A percentile compares a stretch with the other conserved stretches of the same genome.
Evolutionary conservation across 352 stramenopile species (phyloP).

Genomic region (Pythium myriotylum): DNA sequence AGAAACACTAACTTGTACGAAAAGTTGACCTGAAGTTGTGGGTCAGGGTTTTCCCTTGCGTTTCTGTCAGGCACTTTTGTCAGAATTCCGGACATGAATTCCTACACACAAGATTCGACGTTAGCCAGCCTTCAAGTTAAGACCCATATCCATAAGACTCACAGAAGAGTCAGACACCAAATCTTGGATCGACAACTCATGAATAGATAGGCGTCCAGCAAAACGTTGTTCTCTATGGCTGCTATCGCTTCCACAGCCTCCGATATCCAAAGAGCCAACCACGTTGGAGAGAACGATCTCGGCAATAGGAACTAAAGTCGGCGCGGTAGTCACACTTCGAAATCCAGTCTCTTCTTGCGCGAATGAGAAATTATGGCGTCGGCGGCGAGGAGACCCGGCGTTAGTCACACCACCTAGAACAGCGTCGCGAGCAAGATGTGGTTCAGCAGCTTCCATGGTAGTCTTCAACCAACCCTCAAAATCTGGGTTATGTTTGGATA

Average conservation of each 20-base stretch:
- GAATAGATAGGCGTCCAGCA: constrained; percentile 8
- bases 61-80: constrained; percentile 4
- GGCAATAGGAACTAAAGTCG: constrained; percentile 20
- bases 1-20: neutral
- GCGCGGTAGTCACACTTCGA: constrained; percentile 15
- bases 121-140: no score
- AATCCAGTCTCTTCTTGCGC: constrained; percentile 22
- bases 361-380: constrained; percentile 26
- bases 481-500: constrained; percentile 17
- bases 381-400: constrained; percentile 20
- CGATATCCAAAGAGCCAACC: neutral
- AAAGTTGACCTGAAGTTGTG: constrained; percentile 19
- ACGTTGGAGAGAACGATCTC: constrained; percentile 18
- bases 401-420: neutral
- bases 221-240: neutral
- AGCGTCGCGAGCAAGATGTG: constrained; percentile 10
- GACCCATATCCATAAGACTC: no score
- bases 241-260: neutral
- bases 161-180: constrained; percentile 23
- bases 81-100: constrained; percentile 24
- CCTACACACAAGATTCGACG: neutral
- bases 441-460: constrained; percentile 21
- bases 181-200: constrained; percentile 25
- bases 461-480: constrained; percentile 28
- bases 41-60: neutral